Base-by-base conservation (phyloP, 805 yeast species). In the Hanseniaspora nectarophila region DNA sequence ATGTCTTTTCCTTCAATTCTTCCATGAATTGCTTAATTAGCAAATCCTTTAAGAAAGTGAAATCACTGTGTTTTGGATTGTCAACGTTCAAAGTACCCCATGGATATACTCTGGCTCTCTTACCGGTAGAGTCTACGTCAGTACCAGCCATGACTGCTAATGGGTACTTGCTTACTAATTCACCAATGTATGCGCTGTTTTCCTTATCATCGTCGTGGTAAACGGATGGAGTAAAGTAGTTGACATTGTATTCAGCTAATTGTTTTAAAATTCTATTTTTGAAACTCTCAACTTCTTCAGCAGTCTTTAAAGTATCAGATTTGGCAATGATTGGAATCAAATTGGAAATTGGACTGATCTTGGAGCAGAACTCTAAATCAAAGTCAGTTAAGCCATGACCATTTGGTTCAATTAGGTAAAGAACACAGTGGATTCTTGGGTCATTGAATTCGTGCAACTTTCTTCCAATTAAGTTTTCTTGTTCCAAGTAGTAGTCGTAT, bases 61-160 rank as follows among this genome's bases (percentile, higher is more conserved):
- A 92, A 69, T 90, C 98, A 67, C 88, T 84, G 66, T 92, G 97
- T 54, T 80, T 80, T 70, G 86, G 92, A 66, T 92, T 90, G 67
- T 88, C 97, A 59, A 92, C 89, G 70, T 92, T 97, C 61, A 92
- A 84, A 21, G 84, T 74, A 59, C 97, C 97, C 98, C 98, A 92
- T 56, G 97, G 97, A 67, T 90, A 90, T 56, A 77, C 72, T 70
- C 98, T 84, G 59, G 95, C 97, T 67, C 97, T 80, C 39, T 96
- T 96, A 63, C 85, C 92, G 40, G 74, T 65, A 39, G 74, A 70
- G 33, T 84, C 81, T 56, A 78, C 80, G 54, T 71, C 70, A 21
- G 92, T 85, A 21, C 97, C 86, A 21, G 97, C 98, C 51, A 92
- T 85, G 57, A 92, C 82, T 16, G 98, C 97, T 70, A 86, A 90